Conservation (phyloP, 1,284 basidiomycete species). For the Ganoderma resinaceum region DNA sequence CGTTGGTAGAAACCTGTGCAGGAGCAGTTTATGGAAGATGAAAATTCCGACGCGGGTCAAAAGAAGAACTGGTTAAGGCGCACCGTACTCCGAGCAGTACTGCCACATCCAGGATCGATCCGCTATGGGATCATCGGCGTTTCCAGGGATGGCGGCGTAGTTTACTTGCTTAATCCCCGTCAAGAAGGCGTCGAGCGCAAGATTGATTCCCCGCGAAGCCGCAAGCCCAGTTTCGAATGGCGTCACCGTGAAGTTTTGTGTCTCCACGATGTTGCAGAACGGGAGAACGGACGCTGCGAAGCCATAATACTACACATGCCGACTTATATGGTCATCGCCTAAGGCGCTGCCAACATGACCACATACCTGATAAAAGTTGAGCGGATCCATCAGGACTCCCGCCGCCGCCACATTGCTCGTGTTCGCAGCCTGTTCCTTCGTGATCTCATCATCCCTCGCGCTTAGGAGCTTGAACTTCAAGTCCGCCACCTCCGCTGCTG, state of each 20-base stretch:
- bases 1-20: constrained; percentile 54
- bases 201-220: constrained; percentile 42
- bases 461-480: constrained; percentile 52
- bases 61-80: constrained; percentile 11
- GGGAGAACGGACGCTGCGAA: constrained; percentile 51
- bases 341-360: background rate
- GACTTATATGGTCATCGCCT: background rate
- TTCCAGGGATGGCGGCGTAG: constrained; percentile 51
- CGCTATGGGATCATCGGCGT: constrained; percentile 48
- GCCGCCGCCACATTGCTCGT: constrained; percentile 50
- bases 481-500: constrained; percentile 42
- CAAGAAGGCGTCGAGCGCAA: constrained; percentile 50
- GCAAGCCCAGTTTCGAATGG: constrained; percentile 49
- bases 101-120: constrained; percentile 60
- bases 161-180: constrained; percentile 51
- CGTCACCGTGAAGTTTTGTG: constrained; percentile 47
- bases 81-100: constrained; percentile 60
- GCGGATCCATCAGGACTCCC: constrained; percentile 54
- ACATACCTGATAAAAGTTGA: constrained; percentile 56
- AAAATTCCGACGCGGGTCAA: no score
- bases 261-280: constrained; percentile 57
- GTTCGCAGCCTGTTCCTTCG: constrained; percentile 41
- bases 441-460: constrained; percentile 47
- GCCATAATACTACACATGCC: constrained; percentile 49
- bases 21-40: background rate